Conservation (phyloP, 148 eudicot species). For the Vaccinium corymbosum region DNA sequence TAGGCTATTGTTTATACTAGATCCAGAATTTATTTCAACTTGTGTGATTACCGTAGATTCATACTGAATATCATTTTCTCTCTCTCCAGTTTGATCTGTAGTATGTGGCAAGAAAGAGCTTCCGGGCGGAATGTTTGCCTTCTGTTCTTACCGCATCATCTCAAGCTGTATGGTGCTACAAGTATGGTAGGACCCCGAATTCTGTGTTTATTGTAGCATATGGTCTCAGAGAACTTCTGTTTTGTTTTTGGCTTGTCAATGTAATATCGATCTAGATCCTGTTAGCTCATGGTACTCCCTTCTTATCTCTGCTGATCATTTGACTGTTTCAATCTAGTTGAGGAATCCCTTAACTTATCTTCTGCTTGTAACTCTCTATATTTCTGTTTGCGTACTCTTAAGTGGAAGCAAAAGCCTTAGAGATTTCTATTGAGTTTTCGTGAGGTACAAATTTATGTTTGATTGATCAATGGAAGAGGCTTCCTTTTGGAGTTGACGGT, state of each 20-base stretch:
- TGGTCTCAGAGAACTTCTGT: neutral
- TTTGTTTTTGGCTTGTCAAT: neutral
- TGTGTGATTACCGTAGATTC: neutral
- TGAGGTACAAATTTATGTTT: neutral
- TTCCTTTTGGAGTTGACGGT: neutral
- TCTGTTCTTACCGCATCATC: neutral
- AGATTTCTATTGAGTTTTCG: neutral
- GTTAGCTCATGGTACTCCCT: neutral
- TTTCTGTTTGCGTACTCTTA: neutral
- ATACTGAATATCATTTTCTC: neutral
- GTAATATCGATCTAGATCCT: neutral
- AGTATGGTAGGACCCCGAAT: neutral
- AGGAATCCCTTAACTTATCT: neutral
- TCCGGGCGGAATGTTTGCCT: slow-evolving; percentile 8
- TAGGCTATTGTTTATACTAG: neutral
- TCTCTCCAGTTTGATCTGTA: neutral
- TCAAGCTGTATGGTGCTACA: neutral
- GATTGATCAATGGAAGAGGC: neutral
- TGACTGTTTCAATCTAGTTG: neutral
- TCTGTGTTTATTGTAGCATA: neutral
- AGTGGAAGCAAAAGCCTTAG: neutral
- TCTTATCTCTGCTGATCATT: neutral
- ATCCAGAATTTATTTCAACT: slow-evolving; percentile 5
- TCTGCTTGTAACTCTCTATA: neutral
- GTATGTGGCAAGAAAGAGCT: slow-evolving; percentile 1